A percentile compares a stretch with the other conserved stretches of the same genome.
These are phyloP conservation scores for Hypoxylon rickii DNA, from an alignment of 495 filamentous ascomycete genomes.

Conservation along the genomic window DNA sequence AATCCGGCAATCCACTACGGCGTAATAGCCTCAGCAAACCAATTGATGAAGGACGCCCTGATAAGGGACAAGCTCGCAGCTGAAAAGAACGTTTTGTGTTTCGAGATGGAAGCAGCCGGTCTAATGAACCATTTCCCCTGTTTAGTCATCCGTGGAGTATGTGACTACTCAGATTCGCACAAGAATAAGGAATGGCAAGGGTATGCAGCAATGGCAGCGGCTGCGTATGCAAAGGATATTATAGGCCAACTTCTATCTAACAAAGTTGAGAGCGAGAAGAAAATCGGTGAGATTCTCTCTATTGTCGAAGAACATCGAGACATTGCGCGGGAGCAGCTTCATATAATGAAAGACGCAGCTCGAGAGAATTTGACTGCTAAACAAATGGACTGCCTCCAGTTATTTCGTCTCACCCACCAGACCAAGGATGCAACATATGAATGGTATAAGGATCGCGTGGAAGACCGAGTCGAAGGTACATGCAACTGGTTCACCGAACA, in stretches of 20 bases:
- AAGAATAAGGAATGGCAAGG: constrained; percentile 41
- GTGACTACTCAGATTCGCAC: constrained; percentile 47
- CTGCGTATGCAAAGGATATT: constrained; percentile 15
- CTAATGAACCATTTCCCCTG: constrained; percentile 37
- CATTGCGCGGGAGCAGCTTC: background rate
- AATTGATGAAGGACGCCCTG: constrained; percentile 35
- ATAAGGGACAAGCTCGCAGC: constrained; percentile 7
- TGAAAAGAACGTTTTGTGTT: constrained; percentile 12
- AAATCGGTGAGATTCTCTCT: constrained; percentile 37
- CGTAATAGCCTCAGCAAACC: constrained; percentile 45
- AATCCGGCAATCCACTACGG: constrained; percentile 38
- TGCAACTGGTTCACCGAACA: constrained; percentile 44
- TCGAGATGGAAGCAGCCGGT: constrained; percentile 38
- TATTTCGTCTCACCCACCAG: background rate
- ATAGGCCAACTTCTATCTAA: constrained; percentile 36
- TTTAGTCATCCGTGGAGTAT: constrained; percentile 49
- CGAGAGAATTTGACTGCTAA: background rate
- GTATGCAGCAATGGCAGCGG: constrained; percentile 26
- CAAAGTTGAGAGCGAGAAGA: constrained; percentile 42
- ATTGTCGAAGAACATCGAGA: no score
- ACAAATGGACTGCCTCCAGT: background rate
- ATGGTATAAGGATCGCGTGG: constrained; percentile 43
- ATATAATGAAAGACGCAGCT: background rate
- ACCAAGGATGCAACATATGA: constrained; percentile 35
- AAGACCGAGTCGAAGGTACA: constrained; percentile 4